phyloP scores from a whole-genome alignment of 2,329 filamentous ascomycete genomes.

The Nemania abortiva region DNA sequence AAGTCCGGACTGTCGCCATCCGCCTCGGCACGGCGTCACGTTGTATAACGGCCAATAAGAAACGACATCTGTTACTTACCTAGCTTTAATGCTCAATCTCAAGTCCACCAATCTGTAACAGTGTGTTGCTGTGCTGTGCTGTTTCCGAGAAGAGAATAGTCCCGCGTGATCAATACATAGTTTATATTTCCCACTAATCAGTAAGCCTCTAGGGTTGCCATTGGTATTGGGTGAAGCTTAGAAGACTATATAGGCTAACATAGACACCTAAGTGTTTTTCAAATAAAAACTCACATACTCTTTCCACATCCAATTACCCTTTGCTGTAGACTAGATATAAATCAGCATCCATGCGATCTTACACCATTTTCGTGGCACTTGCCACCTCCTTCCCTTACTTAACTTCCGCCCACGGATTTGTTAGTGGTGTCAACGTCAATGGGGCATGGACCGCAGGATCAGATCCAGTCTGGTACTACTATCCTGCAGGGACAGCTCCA shows the following conservation, averaged over 20 bases:
- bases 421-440: conserved; percentile 43
- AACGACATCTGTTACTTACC: not conserved
- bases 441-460: conserved; percentile 42
- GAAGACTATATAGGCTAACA: conserved; percentile 15
- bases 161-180: conserved; percentile 7
- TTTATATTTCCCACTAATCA: conserved; percentile 33
- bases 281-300: not conserved
- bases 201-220: not conserved
- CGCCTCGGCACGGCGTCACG: conserved; percentile 39
- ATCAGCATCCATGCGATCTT: conserved; percentile 34
- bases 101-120: conserved; percentile 36
- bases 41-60: conserved; percentile 31
- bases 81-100: conserved; percentile 4
- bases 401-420: conserved; percentile 43
- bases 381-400: conserved; percentile 36
- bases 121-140: not conserved
- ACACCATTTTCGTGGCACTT: conserved; percentile 30
- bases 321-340: not conserved
- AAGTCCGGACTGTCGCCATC: conserved; percentile 36
- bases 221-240: not conserved
- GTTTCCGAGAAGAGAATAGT: conserved; percentile 7
- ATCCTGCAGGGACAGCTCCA: conserved; percentile 36
- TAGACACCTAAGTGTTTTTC: not conserved
- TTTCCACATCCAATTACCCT: not conserved
- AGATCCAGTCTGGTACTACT: conserved; percentile 45